phyloP scores from a whole-genome alignment of 176 grass and related monocot species.

The Areca catechu region DNA sequence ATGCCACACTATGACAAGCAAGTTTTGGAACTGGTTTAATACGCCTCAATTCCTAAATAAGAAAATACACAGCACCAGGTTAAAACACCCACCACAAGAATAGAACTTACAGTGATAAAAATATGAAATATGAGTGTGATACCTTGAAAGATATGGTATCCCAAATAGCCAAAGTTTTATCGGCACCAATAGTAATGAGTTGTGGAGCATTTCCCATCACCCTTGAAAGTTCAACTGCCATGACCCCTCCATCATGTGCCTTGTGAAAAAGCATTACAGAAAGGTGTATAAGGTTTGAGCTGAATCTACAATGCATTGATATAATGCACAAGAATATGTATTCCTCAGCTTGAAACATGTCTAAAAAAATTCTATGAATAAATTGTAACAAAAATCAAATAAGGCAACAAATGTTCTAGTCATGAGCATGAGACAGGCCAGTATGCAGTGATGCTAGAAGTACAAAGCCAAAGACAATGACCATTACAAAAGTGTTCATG shows the following conservation, averaged over 20 bases:
- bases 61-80: slow-evolving; percentile 8
- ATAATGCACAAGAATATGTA: no score
- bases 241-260: slow-evolving; percentile 97
- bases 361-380: no score
- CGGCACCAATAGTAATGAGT: slow-evolving; percentile 96
- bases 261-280: slow-evolving; percentile 3
- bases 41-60: slow-evolving; percentile 78
- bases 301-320: no score
- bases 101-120: no score
- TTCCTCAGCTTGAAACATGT: no score
- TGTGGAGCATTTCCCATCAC: slow-evolving; percentile 90
- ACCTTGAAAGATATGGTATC: slow-evolving; percentile 97
- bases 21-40: slow-evolving; percentile 96
- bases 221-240: slow-evolving; percentile 92
- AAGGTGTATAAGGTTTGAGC: no score
- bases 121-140: slow-evolving; percentile 1
- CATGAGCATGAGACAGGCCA: no score
- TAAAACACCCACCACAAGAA: slow-evolving; percentile 6
- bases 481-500: no score
- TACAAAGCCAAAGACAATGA: no score
- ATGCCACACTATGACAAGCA: slow-evolving; percentile 98
- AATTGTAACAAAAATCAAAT: no score
- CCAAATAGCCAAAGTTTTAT: slow-evolving; percentile 98
- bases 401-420: no score
- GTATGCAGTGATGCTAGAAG: no score